Evolutionary conservation across 2,329 filamentous ascomycete species (phyloP).

Genomic region (Zymoseptoria crescenta): DNA sequence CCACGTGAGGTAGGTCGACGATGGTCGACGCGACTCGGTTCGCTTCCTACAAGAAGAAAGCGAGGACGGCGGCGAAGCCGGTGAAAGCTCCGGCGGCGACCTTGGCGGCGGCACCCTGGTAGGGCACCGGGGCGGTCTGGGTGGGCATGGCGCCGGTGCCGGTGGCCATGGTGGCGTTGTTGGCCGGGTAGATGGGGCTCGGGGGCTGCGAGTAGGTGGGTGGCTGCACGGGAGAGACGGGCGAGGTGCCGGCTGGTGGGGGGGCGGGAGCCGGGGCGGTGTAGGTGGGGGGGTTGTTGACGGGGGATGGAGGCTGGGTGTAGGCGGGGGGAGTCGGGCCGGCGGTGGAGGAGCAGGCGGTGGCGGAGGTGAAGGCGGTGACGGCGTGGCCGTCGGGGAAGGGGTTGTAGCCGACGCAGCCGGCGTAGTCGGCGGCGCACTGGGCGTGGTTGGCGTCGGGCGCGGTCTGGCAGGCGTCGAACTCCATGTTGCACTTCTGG

Average conservation of each 20-base stretch:
- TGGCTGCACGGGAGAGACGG: background rate
- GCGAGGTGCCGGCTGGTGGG: background rate
- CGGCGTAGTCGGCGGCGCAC: constrained; percentile 10
- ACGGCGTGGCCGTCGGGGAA: background rate
- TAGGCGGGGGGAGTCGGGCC: too few species aligned
- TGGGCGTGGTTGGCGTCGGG: constrained; percentile 6
- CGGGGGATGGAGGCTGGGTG: too few species aligned
- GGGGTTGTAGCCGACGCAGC: constrained; percentile 12
- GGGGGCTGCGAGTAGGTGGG: background rate
- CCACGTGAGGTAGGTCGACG: background rate
- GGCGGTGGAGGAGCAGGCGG: background rate
- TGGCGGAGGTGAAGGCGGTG: background rate
- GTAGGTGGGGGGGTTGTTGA: background rate
- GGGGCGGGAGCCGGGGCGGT: too few species aligned
- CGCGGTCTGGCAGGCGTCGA: constrained; percentile 1
- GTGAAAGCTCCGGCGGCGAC: background rate
- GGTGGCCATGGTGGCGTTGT: background rate
- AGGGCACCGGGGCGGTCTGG: background rate
- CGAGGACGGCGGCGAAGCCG: background rate
- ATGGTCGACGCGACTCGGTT: too few species aligned
- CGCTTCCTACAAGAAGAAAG: background rate
- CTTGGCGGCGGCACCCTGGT: background rate
- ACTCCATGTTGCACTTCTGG: background rate
- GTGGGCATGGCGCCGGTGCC: background rate
- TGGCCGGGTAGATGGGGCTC: background rate